A percentile compares a stretch with the other conserved stretches of the same genome.
Evolutionary conservation across 108 stramenopile species (phyloP).

Genomic region (Thalassiosira profunda): DNA sequence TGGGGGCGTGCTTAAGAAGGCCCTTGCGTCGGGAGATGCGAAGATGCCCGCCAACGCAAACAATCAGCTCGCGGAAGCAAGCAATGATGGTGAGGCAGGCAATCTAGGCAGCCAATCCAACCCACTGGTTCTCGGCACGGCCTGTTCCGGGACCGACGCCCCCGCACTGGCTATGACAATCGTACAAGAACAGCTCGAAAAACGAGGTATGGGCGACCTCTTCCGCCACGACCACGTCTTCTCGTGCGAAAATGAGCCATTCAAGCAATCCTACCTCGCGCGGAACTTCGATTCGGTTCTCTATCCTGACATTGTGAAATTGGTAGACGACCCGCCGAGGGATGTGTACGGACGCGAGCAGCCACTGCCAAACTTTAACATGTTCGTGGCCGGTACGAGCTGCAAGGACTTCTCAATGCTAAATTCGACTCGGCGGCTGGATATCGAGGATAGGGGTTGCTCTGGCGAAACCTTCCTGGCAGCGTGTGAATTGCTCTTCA

Average conservation of each 20-base stretch:
- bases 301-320: slow-evolving; percentile 81
- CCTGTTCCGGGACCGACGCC: slow-evolving; percentile 84
- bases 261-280: slow-evolving; percentile 79
- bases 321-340: slow-evolving; percentile 52
- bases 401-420: slow-evolving; percentile 86
- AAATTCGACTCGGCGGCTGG: slow-evolving; percentile 54
- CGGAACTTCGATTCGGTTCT: slow-evolving; percentile 68
- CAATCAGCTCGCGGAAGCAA: slow-evolving; percentile 1
- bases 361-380: slow-evolving; percentile 53
- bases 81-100: neutral
- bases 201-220: slow-evolving; percentile 17
- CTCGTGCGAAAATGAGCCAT: slow-evolving; percentile 82
- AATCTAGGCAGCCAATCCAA: slow-evolving; percentile 25
- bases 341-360: slow-evolving; percentile 75
- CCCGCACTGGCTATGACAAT: slow-evolving; percentile 74
- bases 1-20: slow-evolving; percentile 42
- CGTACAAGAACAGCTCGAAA: slow-evolving; percentile 65
- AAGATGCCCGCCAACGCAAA: no score
- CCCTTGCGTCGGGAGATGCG: slow-evolving; percentile 5
- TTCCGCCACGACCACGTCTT: slow-evolving; percentile 63
- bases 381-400: slow-evolving; percentile 85
- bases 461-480: slow-evolving; percentile 84
- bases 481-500: slow-evolving; percentile 65
- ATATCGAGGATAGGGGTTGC: slow-evolving; percentile 83
- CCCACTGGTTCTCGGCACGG: slow-evolving; percentile 64